Evolutionary conservation across 306 rosid species (phyloP), one percentile per base, ranked within the genome.

Genomic region (Begonia peltatifolia): DNA sequence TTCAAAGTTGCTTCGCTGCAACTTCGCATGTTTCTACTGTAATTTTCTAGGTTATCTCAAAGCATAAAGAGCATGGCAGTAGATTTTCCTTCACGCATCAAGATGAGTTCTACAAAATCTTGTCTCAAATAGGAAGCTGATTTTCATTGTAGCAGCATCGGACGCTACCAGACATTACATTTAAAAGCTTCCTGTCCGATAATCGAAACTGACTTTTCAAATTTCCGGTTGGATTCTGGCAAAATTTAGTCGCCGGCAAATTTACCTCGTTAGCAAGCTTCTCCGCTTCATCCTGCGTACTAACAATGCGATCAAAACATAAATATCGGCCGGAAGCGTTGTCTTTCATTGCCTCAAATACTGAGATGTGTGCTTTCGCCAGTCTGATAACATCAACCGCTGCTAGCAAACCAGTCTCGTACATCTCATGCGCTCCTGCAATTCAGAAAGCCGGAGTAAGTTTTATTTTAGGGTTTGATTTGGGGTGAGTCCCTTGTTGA

Each of bases 351-450:
- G 60, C 86, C 56, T 86, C 82, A 53, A 62, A 83, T 2, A 90
- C 92, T 12, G 73, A 41, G 1, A 65, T 75, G 50, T 90, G 94
- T 12, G 87, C 99, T 64, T 71, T 79, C 6, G 78, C 99, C 59
- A 83, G 53, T 67, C 60, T 86, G 35, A 55, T 57, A 14, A 83
- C 71, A 13, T 83, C 86, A n/a, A 79, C 78, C 0, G 82, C 76
- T 50, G 99, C 99, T 41, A 90, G 73, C 36, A 83, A 35, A 6
- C 94, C 87, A 4, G 58, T 53, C 42, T 59, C 52, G 47, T 80
- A 90, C 94, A 90, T 83, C 55, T 83, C 79, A 61, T 72, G 82
- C 0, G 92, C 87, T 47, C 94, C 99, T 89, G 71, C 51, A 51
- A 42, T 72, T 2, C 10, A 12, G 36, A 30, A 7, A 30, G 38